These are phyloP conservation scores for Ascosphaera pollenicola DNA, from an alignment of 2,329 filamentous ascomycete genomes.

Conservation along the genomic window DNA sequence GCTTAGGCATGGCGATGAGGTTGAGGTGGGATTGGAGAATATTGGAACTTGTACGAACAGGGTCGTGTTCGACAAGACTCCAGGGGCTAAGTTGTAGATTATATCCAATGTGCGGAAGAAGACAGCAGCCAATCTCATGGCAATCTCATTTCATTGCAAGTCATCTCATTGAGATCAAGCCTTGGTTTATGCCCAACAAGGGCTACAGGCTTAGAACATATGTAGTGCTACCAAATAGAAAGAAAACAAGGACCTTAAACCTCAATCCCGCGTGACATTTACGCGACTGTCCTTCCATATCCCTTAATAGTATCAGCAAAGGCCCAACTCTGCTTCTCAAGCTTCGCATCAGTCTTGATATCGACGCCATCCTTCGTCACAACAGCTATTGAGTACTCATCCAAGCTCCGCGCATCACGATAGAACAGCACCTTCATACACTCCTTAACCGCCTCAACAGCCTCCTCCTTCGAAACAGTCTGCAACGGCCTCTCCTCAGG, in stretches of 20 bases:
- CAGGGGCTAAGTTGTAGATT: slow-evolving; percentile 14
- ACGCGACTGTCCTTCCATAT: slow-evolving; percentile 64
- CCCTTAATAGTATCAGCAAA: slow-evolving; percentile 91
- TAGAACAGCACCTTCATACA: slow-evolving; percentile 99
- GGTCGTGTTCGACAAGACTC: slow-evolving; percentile 20
- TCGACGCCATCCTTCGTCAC: slow-evolving; percentile 79
- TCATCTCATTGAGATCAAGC: not conserved
- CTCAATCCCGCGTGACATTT: slow-evolving; percentile 3
- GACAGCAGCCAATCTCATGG: not conserved
- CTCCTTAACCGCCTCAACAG: slow-evolving; percentile 62
- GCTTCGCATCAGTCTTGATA: slow-evolving; percentile 59
- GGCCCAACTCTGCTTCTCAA: slow-evolving; percentile 93
- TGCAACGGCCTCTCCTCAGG: slow-evolving; percentile 63
- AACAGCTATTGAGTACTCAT: slow-evolving; percentile 77
- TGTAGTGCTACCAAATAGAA: not conserved
- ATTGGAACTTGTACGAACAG: slow-evolving; percentile 34
- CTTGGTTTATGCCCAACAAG: no score
- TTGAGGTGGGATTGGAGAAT: slow-evolving; percentile 44
- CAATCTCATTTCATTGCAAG: not conserved
- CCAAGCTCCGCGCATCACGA: slow-evolving; percentile 78
- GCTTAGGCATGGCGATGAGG: slow-evolving; percentile 47
- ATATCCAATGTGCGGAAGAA: not conserved
- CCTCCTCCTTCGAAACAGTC: slow-evolving; percentile 52
- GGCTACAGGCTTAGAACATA: not conserved
- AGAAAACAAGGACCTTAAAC: not conserved